Evolutionary conservation across 192 early-diverging fungal species (phyloP).

Genomic region (Obelidium mucronatum): DNA sequence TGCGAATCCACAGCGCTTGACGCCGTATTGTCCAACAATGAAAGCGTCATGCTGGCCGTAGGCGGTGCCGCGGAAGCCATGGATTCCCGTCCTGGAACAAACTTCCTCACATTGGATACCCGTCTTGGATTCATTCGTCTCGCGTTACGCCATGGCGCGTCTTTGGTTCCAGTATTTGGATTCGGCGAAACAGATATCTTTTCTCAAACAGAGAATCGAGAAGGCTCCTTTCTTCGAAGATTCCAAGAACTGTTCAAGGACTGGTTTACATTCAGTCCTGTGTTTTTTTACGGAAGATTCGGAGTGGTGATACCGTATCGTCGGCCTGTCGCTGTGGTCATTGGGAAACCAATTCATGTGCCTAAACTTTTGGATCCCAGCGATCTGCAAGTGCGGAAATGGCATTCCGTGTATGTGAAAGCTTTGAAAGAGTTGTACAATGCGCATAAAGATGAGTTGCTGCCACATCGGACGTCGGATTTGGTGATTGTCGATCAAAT

Average conservation of each 20-base stretch:
- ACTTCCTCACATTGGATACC: slow-evolving; percentile 39
- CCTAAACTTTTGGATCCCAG: slow-evolving; percentile 64
- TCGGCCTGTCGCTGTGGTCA: slow-evolving; percentile 43
- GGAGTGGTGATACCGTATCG: slow-evolving; percentile 55
- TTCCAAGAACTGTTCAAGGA: slow-evolving; percentile 79
- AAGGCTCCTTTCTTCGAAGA: slow-evolving; percentile 69
- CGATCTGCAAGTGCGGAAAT: slow-evolving; percentile 60
- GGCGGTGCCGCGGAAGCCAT: slow-evolving; percentile 90
- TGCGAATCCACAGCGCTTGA: slow-evolving; percentile 80
- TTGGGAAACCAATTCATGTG: slow-evolving; percentile 60
- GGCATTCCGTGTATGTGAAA: slow-evolving; percentile 75
- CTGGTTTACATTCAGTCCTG: slow-evolving; percentile 45
- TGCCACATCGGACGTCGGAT: slow-evolving; percentile 67
- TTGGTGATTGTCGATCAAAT: too few relatives aligned
- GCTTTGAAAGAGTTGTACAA: slow-evolving; percentile 69
- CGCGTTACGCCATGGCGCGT: slow-evolving; percentile 81
- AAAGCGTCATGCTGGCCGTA: slow-evolving; percentile 81
- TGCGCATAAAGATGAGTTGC: slow-evolving; percentile 75
- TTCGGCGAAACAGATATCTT: slow-evolving; percentile 97
- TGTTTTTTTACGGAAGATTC: slow-evolving; percentile 77
- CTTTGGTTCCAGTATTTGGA: slow-evolving; percentile 85
- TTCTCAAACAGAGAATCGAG: slow-evolving; percentile 73
- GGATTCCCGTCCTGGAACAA: slow-evolving; percentile 28
- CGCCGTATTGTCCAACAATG: slow-evolving; percentile 62
- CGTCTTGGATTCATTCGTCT: slow-evolving; percentile 91